A percentile compares a stretch with the other conserved stretches of the same genome.
These are phyloP conservation scores for Neurospora sp. DNA, from an alignment of 495 filamentous ascomycete species.

Conservation along the genomic window DNA sequence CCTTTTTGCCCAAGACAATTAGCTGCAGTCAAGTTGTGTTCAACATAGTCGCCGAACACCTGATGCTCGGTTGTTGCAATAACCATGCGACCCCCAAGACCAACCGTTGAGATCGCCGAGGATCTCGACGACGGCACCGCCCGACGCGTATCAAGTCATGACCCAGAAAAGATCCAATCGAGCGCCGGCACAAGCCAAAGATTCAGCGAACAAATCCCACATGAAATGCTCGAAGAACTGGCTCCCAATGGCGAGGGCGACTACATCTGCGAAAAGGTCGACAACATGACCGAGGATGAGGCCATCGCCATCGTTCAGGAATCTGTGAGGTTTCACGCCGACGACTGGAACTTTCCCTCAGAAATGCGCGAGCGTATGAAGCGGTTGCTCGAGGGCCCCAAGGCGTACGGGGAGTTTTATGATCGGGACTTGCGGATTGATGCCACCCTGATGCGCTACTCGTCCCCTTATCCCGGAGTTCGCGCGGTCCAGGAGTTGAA, in stretches of 20 bases:
- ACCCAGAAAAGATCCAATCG: constrained; percentile 21
- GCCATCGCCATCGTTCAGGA: constrained; percentile 23
- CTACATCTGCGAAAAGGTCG: constrained; percentile 28
- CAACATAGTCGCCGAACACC: not conserved
- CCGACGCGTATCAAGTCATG: constrained; percentile 5
- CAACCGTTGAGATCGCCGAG: constrained; percentile 2
- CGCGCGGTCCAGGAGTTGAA: constrained; percentile 30
- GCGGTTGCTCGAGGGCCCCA: constrained; percentile 18
- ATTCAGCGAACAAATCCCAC: constrained; percentile 24
- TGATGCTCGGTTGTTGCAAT: no score
- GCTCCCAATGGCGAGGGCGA: constrained; percentile 29
- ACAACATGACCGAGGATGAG: constrained; percentile 28
- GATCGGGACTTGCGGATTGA: constrained; percentile 28
- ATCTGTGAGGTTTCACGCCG: constrained; percentile 20
- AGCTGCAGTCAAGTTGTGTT: not conserved
- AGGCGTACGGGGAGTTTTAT: constrained; percentile 25
- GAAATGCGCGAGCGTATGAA: constrained; percentile 24
- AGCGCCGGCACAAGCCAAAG: not conserved
- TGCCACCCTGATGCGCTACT: constrained; percentile 28
- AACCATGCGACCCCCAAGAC: not conserved
- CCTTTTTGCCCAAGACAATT: not conserved
- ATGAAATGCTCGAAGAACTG: constrained; percentile 24
- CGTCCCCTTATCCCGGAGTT: constrained; percentile 37
- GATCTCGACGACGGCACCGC: constrained; percentile 6
- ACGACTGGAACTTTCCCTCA: constrained; percentile 31